These are phyloP conservation scores for Mycena belliarum DNA, from an alignment of 768 basidiomycete genomes.

Conservation along the genomic window DNA sequence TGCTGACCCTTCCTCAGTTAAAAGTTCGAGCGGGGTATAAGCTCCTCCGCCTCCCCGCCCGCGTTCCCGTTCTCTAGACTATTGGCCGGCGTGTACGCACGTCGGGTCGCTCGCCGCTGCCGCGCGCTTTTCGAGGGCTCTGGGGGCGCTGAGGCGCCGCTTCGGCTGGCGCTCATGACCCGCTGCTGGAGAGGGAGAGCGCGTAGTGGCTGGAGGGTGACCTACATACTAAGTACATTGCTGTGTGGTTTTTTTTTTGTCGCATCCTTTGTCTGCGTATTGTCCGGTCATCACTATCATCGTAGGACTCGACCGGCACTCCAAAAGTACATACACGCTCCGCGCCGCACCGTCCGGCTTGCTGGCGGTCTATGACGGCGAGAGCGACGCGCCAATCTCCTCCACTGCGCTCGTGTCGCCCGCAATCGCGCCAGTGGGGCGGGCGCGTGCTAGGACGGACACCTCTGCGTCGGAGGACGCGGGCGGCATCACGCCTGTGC, in stretches of 20 bases:
- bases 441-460: too few species aligned
- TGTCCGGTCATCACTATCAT: too few species aligned
- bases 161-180: conserved; percentile 74
- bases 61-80: conserved; percentile 92
- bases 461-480: too few species aligned
- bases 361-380: too few species aligned
- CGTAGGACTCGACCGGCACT: too few species aligned
- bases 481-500: too few species aligned
- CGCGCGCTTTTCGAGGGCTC: conserved; percentile 31
- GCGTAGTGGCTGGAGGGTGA: conserved; percentile 26
- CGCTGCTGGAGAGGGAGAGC: conserved; percentile 27
- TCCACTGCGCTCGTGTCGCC: too few species aligned
- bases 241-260: background rate
- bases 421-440: too few species aligned
- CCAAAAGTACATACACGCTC: too few species aligned
- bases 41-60: conserved; percentile 85
- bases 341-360: too few species aligned
- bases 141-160: conserved; percentile 69
- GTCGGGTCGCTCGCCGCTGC: conserved; percentile 36
- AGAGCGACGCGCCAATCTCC: too few species aligned
- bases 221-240: conserved; percentile 32
- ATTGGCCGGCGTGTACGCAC: conserved; percentile 30
- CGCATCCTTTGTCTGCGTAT: too few species aligned
- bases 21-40: conserved; percentile 90
- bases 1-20: conserved; percentile 31